Evolutionary conservation across 1,139 yeast genomes (phyloP).

Genomic region (Spathaspora sp.): DNA sequence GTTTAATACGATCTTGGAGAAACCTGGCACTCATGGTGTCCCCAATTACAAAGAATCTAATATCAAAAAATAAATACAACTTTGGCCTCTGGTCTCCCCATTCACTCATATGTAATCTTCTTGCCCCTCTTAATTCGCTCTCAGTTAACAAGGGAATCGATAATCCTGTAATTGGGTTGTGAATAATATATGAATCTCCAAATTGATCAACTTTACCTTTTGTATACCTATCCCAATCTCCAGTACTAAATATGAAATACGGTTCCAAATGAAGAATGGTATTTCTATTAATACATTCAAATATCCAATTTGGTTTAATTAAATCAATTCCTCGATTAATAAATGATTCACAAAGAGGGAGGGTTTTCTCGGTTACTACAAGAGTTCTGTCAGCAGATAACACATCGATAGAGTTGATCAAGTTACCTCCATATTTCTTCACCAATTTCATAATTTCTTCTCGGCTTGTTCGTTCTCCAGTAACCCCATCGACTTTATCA

Average conservation of each 20-base stretch:
- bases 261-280: conserved; percentile 60
- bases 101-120: conserved; percentile 10
- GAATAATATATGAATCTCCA: conserved; percentile 54
- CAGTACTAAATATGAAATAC: conserved; percentile 42
- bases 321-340: conserved; percentile 55
- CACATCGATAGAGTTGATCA: conserved; percentile 19
- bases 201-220: conserved; percentile 40
- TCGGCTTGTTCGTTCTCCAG: conserved; percentile 28
- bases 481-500: conserved; percentile 33
- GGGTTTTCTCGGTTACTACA: conserved; percentile 49
- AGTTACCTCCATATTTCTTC: conserved; percentile 51
- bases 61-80: conserved; percentile 20
- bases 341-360: conserved; percentile 46
- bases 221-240: conserved; percentile 10
- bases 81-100: conserved; percentile 17
- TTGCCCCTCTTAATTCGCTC: conserved; percentile 5
- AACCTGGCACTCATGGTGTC: conserved; percentile 8
- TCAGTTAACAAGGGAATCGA: conserved; percentile 6
- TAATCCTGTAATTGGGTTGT: conserved; percentile 13
- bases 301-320: conserved; percentile 68
- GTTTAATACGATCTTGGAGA: conserved; percentile 22
- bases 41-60: conserved; percentile 25
- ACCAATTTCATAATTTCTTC: conserved; percentile 40
- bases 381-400: conserved; percentile 20
- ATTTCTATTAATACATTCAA: conserved; percentile 55